These are phyloP conservation scores for Tetracentron sinense DNA, from an alignment of 164 flowering plant species.

Conservation along the genomic window DNA sequence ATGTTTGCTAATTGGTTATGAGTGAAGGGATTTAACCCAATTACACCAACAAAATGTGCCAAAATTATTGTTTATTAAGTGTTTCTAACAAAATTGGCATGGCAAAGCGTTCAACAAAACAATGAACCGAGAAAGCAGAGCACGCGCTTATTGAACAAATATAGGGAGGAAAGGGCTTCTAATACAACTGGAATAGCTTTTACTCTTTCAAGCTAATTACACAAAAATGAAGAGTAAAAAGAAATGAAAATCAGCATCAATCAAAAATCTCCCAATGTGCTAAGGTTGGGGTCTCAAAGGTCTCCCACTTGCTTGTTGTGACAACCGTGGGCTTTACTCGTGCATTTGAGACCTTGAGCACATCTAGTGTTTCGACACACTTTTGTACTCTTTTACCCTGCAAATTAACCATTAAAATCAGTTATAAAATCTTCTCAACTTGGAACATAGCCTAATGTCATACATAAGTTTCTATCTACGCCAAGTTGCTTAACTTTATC, in stretches of 20 bases:
- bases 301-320: conserved; percentile 69
- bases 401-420: too few relatives aligned
- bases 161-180: not conserved
- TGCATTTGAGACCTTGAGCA: conserved; percentile 52
- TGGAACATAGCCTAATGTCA: too few relatives aligned
- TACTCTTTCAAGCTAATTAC: conserved; percentile 1
- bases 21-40: too few relatives aligned
- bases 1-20: too few relatives aligned
- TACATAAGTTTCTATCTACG: too few relatives aligned
- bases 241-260: too few relatives aligned
- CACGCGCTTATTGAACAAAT: conserved; percentile 7
- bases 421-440: too few relatives aligned
- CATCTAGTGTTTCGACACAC: conserved; percentile 66
- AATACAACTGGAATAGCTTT: conserved; percentile 5
- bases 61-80: too few relatives aligned
- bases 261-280: conserved; percentile 56
- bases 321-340: conserved; percentile 42
- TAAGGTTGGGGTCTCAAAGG: conserved; percentile 43
- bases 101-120: too few relatives aligned
- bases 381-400: conserved; percentile 71
- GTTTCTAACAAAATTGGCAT: too few relatives aligned
- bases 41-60: too few relatives aligned
- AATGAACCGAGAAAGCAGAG: not conserved
- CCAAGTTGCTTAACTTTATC: too few relatives aligned
- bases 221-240: conserved; percentile 15